These are phyloP conservation scores for Ceratobasidium theobromae DNA, from an alignment of 1,284 basidiomycete species.

Conservation along the genomic window DNA sequence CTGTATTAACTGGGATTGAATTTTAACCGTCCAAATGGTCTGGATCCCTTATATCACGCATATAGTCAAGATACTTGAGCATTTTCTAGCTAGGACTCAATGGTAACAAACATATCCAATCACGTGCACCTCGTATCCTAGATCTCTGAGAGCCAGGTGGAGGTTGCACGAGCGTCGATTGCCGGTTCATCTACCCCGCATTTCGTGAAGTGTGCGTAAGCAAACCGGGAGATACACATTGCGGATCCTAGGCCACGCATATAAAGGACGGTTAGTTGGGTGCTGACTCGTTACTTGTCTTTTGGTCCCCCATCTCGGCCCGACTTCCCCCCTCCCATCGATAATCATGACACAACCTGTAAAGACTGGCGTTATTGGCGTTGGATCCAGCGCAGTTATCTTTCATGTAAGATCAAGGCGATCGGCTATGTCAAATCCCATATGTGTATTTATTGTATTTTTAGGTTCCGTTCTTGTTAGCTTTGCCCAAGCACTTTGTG, in stretches of 20 bases:
- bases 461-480: conserved; percentile 18
- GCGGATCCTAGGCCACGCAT: background rate
- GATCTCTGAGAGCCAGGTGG: background rate
- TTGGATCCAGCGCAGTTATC: conserved; percentile 20
- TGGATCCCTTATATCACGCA: background rate
- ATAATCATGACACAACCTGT: background rate
- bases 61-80: too few species aligned
- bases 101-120: too few species aligned
- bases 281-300: too few species aligned
- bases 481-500: conserved; percentile 29
- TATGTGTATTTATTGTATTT: background rate
- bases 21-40: conserved; percentile 9
- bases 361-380: conserved; percentile 28
- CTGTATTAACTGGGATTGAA: conserved; percentile 47
- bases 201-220: background rate
- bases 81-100: too few species aligned
- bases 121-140: background rate
- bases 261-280: background rate
- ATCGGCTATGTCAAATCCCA: too few species aligned
- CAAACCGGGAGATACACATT: background rate
- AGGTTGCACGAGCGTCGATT: background rate
- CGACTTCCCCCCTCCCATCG: background rate
- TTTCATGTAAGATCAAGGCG: conserved; percentile 24
- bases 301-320: too few species aligned
- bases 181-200: background rate